Base-by-base conservation (phyloP, 495 filamentous ascomycete species). In the Annulohypoxylon stygium region DNA sequence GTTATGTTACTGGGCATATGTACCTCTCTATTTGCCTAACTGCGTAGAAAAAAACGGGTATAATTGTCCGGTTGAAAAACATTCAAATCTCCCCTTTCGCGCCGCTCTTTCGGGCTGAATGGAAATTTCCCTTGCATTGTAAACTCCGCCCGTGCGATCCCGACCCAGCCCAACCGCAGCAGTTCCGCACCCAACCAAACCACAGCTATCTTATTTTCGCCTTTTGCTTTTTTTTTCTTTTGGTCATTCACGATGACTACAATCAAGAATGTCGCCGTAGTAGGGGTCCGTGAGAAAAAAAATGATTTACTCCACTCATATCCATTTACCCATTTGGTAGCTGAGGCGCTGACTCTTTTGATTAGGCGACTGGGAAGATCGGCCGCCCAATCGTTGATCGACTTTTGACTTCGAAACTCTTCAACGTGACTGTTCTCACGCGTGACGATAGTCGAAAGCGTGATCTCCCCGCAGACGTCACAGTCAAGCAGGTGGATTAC, bases 401-500 rank as follows among this genome's bases (percentile, higher is more conserved):
- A 55, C 72, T 75, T 20, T 63, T 70, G 10, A 59, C 57, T 20
- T 70, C 72, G 67, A 70, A 70, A 33, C 67, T 64, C 2, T 75
- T 75, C 59, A 75, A 30, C 50, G 72, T 75, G 45, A 75, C 72
- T n/a, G 53, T 55, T 61, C 58, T 75, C 45, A 75, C 72, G 8
- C 62, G 72, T 20, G 67, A 70, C 33, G 59, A 47, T 26, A 54
- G 14, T 8, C 18, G 43, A 10, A 58, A 53, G 43, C 62, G 51
- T 18, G 67, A 59, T n/a, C 74, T 83, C 77, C 75, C 80, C 74
- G 23, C 75, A 25, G 74, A 58, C n/a, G 83, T 86, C 48, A 80
- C 74, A 14, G 76, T 88, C 18, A 76, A 80, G 41, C 63, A 77
- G 10, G 88, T 86, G n/a, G 84, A 91, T 75, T 88, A 85, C 72